Evolutionary conservation across 2,329 filamentous ascomycete genomes (phyloP).

Genomic region (Sporothrix dimorphospora): DNA sequence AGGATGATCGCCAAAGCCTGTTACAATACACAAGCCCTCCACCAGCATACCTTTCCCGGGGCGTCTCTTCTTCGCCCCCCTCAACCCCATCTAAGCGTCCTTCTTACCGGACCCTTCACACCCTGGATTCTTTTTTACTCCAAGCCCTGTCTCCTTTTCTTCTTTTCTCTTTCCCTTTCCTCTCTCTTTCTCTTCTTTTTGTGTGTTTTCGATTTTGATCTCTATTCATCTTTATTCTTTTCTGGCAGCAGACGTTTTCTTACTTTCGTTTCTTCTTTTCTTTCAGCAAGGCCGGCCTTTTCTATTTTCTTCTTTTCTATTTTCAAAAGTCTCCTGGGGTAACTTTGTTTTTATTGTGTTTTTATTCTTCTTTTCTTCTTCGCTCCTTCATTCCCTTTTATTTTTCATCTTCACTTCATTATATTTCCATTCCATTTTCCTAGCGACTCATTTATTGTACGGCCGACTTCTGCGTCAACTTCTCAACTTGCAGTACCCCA

Average conservation of each 20-base stretch:
- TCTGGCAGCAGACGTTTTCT: conserved; percentile 24
- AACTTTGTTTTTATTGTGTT: conserved; percentile 25
- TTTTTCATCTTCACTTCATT: background rate
- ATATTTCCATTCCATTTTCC: background rate
- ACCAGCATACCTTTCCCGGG: background rate
- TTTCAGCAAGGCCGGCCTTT: conserved; percentile 37
- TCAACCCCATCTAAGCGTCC: conserved; percentile 29
- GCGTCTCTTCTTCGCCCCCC: conserved; percentile 9
- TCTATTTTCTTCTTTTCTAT: conserved; percentile 30
- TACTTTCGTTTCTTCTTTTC: conserved; percentile 27
- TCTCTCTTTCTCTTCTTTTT: conserved; percentile 29
- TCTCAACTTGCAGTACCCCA: background rate
- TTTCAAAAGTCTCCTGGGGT: conserved; percentile 35
- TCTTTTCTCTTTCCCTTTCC: conserved; percentile 1
- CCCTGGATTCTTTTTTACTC: conserved; percentile 28
- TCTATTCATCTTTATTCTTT: conserved; percentile 26
- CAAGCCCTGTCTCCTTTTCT: conserved; percentile 11
- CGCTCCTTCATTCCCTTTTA: background rate
- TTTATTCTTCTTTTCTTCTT: background rate
- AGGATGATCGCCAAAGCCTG: conserved; percentile 26
- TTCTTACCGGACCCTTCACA: conserved; percentile 23
- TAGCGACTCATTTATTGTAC: background rate
- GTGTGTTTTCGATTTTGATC: background rate
- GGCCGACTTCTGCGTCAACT: background rate
- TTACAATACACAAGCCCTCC: conserved; percentile 21